Evolutionary conservation across 768 basidiomycete genomes (phyloP), one percentile per base, ranked within the genome.

Genomic region (Termitomyces sp.): DNA sequence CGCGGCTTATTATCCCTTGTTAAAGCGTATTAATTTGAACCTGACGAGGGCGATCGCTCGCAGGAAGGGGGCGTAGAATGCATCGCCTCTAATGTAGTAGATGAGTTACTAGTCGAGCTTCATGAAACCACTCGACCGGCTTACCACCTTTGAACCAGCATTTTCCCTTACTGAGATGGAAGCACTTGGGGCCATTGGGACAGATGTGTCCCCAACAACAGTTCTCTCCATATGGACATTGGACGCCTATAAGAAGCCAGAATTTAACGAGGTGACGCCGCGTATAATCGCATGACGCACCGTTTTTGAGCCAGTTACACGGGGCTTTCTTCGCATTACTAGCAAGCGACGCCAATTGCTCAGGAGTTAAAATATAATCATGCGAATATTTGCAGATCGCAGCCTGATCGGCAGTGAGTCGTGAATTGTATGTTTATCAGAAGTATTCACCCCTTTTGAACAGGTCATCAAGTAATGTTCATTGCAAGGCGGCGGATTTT

Each of bases 181-280:
- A 81, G 63, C 86, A 87, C 64, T 80, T 82, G 17, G 79, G 77
- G n/a, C 90, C 90, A 61, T 86, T 86, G 14, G 90, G 90, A 63
- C 90, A 92, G 23, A 82, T 74, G 67, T 92, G 90, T 8, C 90
- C 90, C 88, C 89, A 91, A 69, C 89, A 91, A 64, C 89, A 92
- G 57, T 73, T 73, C 43, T 83, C 81, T 42, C 86, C 89, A 60
- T 84, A 85, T n/a, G 89, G 88, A 62, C 89, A 91, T 52, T 78
- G 79, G 28, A 85, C 73, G 31, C 87, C 89, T 90, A 57, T 7
- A 31, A 42, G 46, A 31, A 43, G 46, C 44, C n/a, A 40, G 17
- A 21, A 17, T 12, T 56, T 17, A 56, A 40, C 46, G 19, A 21
- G 11, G 53, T 30, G n/a, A 53, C 43, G 37, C 28, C 44, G 33